Base-by-base conservation (phyloP, 371 early-diverging fungal species). In the Apophysomyces variabilis region DNA sequence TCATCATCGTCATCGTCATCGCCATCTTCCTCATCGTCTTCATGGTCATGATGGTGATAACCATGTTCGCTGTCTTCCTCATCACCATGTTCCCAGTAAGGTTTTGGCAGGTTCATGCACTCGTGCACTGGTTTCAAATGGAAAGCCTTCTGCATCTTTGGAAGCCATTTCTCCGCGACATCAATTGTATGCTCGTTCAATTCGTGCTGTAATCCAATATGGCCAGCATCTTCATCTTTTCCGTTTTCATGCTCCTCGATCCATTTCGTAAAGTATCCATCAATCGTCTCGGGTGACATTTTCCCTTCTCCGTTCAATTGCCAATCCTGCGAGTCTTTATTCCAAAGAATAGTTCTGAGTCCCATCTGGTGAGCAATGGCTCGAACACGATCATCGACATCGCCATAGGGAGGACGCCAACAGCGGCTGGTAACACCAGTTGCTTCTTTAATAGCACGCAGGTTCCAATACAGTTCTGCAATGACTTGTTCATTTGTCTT, bases 171-270 rank as follows among this genome's bases (percentile, higher is more conserved):
- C 56, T 80, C 77, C 36, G 77, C 68, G 39, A 77, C 56, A 4
- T 47, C 41, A 18, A 85, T 68, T 0, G 83, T 83, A 11, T 67
- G 62, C 57, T 79, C 71, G 59, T 77, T 82, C 35, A 80, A 70
- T 70, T 85, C 84, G 64, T 85, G 86, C 46, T 83, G 77, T 38
- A 85, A 60, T n/a, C 75, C 80, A 65, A 82, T 73, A 41, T 80
- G 86, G 16, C 87, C 87, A 18, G 70, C 47, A 3, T 39, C 35
- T 8, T 69, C 69, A 0, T 74, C 67, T 13, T 63, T 71, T 6
- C 76, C 77, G 26, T 59, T 54, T 37, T 64, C 50, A 6, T 70
- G 64, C 0, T 66, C 64, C 5, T 62, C 57, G 39, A 85, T 79
- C 83, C 83, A 85, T 1, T 61, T 18, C 7, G 74, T 35, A 58